These are phyloP conservation scores for Apiotrichum mycotoxinovorans DNA, from an alignment of 1,284 basidiomycete genomes.

Conservation along the genomic window DNA sequence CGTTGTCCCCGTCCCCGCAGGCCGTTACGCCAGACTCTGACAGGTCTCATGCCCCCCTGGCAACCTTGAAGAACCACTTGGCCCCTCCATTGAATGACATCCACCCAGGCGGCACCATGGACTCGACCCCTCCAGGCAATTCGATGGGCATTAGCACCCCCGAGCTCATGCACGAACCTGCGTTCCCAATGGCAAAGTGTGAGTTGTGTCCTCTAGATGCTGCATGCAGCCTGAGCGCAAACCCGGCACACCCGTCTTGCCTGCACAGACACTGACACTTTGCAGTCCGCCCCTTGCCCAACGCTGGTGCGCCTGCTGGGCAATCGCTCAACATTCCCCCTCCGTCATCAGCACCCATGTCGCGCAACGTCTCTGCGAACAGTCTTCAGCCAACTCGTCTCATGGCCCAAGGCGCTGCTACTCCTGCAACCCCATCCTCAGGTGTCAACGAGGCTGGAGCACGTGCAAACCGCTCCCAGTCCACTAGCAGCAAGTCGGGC, in stretches of 20 bases:
- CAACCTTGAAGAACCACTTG: constrained; percentile 13
- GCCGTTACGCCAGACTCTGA: constrained; percentile 27
- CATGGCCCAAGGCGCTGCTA: background rate
- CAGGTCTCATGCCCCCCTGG: constrained; percentile 7
- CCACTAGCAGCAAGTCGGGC: constrained; percentile 26
- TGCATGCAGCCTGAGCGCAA: no score
- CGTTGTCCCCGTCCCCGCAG: constrained; percentile 18
- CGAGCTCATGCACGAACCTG: constrained; percentile 23
- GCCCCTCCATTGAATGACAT: constrained; percentile 9
- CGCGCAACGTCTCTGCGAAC: constrained; percentile 32
- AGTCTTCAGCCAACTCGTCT: constrained; percentile 9
- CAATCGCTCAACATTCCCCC: constrained; percentile 29
- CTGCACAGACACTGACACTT: background rate
- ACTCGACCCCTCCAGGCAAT: constrained; percentile 7
- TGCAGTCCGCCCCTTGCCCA: constrained; percentile 42
- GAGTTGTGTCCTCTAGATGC: no score
- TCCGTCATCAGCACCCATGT: constrained; percentile 37
- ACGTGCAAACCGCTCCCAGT: constrained; percentile 12
- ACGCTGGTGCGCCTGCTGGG: constrained; percentile 14
- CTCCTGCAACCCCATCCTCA: background rate
- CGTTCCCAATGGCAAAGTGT: constrained; percentile 42
- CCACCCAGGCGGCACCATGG: constrained; percentile 7
- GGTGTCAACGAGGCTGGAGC: constrained; percentile 7
- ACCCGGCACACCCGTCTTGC: background rate
- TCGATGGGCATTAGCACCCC: constrained; percentile 11